Percentiles rank a stretch among this genome's conserved stretches.
Evolutionary conservation across 2,329 filamentous ascomycete species (phyloP).

Genomic region (Aureobasidium musti): DNA sequence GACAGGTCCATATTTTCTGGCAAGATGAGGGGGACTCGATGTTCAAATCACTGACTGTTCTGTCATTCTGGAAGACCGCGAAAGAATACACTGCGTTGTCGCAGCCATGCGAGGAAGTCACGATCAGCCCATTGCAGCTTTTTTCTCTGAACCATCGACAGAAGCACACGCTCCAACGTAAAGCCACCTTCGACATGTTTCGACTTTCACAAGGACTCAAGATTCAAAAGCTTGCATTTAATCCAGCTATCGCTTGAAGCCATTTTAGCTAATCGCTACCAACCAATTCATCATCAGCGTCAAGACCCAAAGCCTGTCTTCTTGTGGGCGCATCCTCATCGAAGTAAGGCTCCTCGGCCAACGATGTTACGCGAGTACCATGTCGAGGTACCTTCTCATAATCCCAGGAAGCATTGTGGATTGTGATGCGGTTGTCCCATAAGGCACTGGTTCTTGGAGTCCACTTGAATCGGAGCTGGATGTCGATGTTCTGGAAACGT

Average conservation of each 20-base stretch:
- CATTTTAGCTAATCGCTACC: neutral
- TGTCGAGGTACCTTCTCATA: slow-evolving; percentile 71
- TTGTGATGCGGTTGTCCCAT: slow-evolving; percentile 75
- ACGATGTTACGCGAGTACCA: slow-evolving; percentile 68
- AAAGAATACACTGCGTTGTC: neutral
- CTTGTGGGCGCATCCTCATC: slow-evolving; percentile 65
- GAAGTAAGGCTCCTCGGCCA: slow-evolving; percentile 72
- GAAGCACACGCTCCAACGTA: neutral
- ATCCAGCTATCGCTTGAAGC: neutral
- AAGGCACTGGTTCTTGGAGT: slow-evolving; percentile 65
- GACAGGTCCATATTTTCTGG: slow-evolving; percentile 65
- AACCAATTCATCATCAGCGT: slow-evolving; percentile 36
- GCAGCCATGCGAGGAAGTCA: neutral
- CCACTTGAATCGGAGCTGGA: slow-evolving; percentile 72
- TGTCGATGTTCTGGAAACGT: slow-evolving; percentile 59
- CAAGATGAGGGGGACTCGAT: neutral
- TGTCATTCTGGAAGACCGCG: neutral
- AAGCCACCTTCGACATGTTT: too few relatives aligned
- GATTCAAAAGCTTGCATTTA: too few relatives aligned
- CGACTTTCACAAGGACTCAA: too few relatives aligned
- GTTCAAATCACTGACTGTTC: too few relatives aligned
- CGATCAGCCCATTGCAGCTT: neutral
- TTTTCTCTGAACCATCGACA: too few relatives aligned
- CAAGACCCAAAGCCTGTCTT: slow-evolving; percentile 65
- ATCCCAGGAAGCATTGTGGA: slow-evolving; percentile 74